Percentiles rank a stretch among this genome's conserved stretches.
Evolutionary conservation across 352 stramenopile species (phyloP).

Genomic region (Phytophthora pisi): DNA sequence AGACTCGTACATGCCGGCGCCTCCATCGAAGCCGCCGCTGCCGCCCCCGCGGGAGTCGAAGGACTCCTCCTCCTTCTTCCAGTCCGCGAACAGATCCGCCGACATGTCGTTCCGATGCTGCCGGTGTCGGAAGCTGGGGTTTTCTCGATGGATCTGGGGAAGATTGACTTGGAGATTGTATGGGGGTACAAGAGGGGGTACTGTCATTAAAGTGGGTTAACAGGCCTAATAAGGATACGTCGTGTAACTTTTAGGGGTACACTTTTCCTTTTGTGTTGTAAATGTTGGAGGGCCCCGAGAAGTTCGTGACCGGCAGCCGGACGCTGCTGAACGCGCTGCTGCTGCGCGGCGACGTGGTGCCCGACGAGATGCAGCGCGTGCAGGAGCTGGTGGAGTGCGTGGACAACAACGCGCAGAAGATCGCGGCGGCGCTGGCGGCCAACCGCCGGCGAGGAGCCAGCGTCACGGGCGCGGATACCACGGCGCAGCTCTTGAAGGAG

Average conservation of each 20-base stretch:
- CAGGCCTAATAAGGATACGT: too few species aligned
- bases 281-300: neutral
- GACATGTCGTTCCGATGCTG: conserved; percentile 52
- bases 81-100: conserved; percentile 89
- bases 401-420: conserved; percentile 76
- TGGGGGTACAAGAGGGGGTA: conserved; percentile 1
- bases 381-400: conserved; percentile 74
- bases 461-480: conserved; percentile 33
- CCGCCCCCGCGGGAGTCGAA: conserved; percentile 30
- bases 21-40: conserved; percentile 17
- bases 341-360: conserved; percentile 27
- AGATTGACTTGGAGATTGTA: conserved; percentile 23
- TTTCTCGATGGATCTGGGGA: neutral
- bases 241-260: neutral
- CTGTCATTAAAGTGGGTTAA: neutral
- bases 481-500: conserved; percentile 63
- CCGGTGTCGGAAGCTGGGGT: neutral
- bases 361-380: conserved; percentile 55
- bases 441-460: conserved; percentile 35
- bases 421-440: conserved; percentile 55
- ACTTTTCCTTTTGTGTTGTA: neutral
- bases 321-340: conserved; percentile 46
- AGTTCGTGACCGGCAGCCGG: conserved; percentile 39
- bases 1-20: conserved; percentile 43
- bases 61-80: conserved; percentile 81